These are phyloP conservation scores for Solanum arcanum DNA, from an alignment of 257 asterid genomes.

Conservation along the genomic window DNA sequence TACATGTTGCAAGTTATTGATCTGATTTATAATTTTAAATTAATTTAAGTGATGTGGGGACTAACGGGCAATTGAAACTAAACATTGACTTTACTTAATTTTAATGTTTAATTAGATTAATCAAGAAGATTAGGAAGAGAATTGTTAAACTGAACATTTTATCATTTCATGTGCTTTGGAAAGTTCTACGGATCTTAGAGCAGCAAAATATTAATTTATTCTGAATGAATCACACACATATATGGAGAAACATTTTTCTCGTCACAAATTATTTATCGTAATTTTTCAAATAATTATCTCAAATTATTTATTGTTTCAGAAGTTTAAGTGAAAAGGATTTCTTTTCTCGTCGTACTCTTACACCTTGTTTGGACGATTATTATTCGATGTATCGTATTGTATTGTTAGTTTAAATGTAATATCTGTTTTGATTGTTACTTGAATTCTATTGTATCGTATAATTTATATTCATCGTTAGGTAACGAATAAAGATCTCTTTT, in stretches of 20 bases:
- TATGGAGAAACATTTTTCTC: neutral
- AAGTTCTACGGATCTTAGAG: neutral
- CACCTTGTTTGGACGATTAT: too few species aligned
- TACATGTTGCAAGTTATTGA: neutral
- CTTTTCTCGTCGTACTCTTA: too few species aligned
- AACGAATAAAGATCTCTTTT: neutral
- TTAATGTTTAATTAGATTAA: neutral
- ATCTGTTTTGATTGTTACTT: too few species aligned
- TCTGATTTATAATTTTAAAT: neutral
- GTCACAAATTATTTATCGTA: neutral
- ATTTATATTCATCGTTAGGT: neutral
- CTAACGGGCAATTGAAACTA: neutral
- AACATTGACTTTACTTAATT: neutral
- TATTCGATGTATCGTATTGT: too few species aligned
- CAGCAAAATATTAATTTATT: neutral
- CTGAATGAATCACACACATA: neutral
- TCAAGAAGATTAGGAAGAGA: neutral
- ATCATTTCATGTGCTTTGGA: neutral
- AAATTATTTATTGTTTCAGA: too few species aligned
- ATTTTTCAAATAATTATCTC: too few species aligned
- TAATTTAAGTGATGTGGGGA: neutral
- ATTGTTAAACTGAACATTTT: neutral
- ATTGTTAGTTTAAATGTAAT: too few species aligned
- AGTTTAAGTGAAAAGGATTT: neutral
- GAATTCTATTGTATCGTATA: too few species aligned